phyloP scores from a whole-genome alignment of 257 asterid genomes.

The Jasminum sambac region DNA sequence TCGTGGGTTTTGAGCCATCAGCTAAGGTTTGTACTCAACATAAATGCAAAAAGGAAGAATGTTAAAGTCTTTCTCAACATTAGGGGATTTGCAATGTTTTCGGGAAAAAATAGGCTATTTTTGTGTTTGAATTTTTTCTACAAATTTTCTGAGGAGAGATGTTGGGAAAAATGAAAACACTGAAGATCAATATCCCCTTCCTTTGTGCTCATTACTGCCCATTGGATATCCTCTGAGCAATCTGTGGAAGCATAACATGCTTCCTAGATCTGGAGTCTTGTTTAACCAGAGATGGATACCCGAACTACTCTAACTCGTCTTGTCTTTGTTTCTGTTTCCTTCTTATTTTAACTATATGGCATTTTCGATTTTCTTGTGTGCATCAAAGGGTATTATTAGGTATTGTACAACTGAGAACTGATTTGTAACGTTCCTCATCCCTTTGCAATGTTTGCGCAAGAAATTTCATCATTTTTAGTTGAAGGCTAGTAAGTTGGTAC shows the following conservation, averaged over 20 bases:
- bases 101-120: not conserved
- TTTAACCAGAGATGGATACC: not conserved
- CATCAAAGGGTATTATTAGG: not conserved
- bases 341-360: not conserved
- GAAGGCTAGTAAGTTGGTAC: not conserved
- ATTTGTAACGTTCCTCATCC: not conserved
- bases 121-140: not conserved
- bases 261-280: not conserved
- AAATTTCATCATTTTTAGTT: no score
- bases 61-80: not conserved
- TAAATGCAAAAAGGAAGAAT: not conserved
- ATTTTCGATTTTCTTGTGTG: not conserved
- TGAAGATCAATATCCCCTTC: not conserved
- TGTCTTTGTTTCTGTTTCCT: not conserved
- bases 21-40: not conserved
- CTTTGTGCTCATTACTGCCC: not conserved
- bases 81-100: not conserved
- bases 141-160: not conserved
- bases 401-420: not conserved
- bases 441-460: not conserved
- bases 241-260: not conserved
- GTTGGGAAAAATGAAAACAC: not conserved
- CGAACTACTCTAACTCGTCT: not conserved
- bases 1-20: not conserved
- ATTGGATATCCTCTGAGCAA: not conserved